Evolutionary conservation across 306 rosid genomes (phyloP).

Genomic region (Hippophae rhamnoides): DNA sequence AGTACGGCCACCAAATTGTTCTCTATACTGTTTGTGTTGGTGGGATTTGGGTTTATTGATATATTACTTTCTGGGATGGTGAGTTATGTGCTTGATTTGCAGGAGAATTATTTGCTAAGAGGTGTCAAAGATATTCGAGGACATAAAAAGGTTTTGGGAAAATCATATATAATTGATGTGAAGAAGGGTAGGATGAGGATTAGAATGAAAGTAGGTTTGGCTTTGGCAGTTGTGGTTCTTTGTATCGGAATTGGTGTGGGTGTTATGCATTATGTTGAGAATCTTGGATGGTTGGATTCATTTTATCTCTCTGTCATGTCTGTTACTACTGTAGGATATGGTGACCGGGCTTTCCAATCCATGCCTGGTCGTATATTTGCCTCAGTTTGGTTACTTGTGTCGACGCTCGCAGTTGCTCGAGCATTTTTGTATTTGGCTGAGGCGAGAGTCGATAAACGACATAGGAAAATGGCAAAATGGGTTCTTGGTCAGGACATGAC

Average conservation of each 20-base stretch:
- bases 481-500: conserved; percentile 96
- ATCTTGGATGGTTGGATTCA: conserved; percentile 80
- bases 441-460: conserved; percentile 95
- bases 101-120: conserved; percentile 64
- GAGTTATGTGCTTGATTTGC: conserved; percentile 81
- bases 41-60: conserved; percentile 88
- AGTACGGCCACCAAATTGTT: conserved; percentile 67
- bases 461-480: conserved; percentile 93
- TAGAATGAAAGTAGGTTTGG: conserved; percentile 91
- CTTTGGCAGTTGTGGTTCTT: conserved; percentile 77
- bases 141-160: conserved; percentile 27
- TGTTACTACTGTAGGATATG: conserved; percentile 91
- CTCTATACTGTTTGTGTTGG: conserved; percentile 71
- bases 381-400: conserved; percentile 85
- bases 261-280: conserved; percentile 83
- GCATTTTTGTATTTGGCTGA: conserved; percentile 89
- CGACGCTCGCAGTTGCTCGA: conserved; percentile 86
- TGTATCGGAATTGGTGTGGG: conserved; percentile 74
- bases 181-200: conserved; percentile 99
- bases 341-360: conserved; percentile 70
- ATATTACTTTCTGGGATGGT: conserved; percentile 90
- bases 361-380: conserved; percentile 79
- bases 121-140: conserved; percentile 45
- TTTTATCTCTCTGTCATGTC: conserved; percentile 97
- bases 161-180: conserved; percentile 65